Base-by-base conservation (phyloP, 1,284 basidiomycete species). In the Butyriboletus appendiculatus region DNA sequence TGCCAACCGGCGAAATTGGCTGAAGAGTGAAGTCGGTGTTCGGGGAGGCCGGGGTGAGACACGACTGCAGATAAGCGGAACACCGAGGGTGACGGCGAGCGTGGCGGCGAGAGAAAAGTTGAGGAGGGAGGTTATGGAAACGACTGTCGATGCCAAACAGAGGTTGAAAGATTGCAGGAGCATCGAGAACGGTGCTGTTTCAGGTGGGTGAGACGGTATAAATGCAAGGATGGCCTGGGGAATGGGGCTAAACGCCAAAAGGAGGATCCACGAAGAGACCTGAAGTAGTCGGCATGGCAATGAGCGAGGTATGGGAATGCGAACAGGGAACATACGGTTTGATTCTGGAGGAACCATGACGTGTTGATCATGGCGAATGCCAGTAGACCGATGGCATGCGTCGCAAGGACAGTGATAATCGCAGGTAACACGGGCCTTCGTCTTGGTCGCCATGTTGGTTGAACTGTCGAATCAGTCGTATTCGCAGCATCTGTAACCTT, bases 81-180 rank as follows among this genome's bases (percentile, higher is more conserved):
- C 57, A 30, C 84, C 85, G 14, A 90, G 78, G 11, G 81, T 61
- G 35, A 85, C 68, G 0, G 88, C 85, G 9, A 94, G 78, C 9
- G 80, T 70, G 30, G 87, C 84, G 0, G 93, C 88, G 18, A 96
- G 84, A 5, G 91, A 92, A 72, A 94, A 96, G 71, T 96, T 97
- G 65, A 96, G 84, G 56, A 96, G 86, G 5, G 92, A 88, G 18
- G 85, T 86, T 44, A 92, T 84, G 24, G 93, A 92, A 61, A 96
- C 85, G 53, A 94, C 77, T 6, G 92, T 87, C 15, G 93, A 92
- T 44, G 90, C 81, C 47, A 90, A 70, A 70, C 94, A 86, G 46
- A 94, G 77, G 65, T 86, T 86, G 60, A 91, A 72, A 2, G 89
- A 76, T 61, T 90, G 86, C 34, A 94, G 74, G n/a, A 88, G 69